These are phyloP conservation scores for Leersia perrieri DNA, from an alignment of 176 grass and related monocot genomes.

Conservation along the genomic window DNA sequence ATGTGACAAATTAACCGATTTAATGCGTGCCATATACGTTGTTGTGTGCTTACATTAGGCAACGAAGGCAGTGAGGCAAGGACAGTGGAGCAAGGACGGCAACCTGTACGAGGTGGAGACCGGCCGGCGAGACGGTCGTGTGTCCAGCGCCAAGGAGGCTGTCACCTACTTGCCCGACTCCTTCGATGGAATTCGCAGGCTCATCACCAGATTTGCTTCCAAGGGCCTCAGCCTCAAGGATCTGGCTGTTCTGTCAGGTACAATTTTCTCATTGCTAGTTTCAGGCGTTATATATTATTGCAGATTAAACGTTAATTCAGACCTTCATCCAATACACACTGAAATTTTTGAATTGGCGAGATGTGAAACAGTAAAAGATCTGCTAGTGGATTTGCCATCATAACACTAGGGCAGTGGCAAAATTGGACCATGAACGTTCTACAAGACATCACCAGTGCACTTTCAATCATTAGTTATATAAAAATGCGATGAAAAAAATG, in stretches of 20 bases:
- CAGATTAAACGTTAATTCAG: neutral
- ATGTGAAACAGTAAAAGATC: too few species aligned
- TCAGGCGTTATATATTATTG: neutral
- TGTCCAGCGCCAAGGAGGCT: conserved; percentile 39
- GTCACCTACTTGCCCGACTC: conserved; percentile 57
- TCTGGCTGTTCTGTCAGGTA: conserved; percentile 73
- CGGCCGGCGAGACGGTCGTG: conserved; percentile 52
- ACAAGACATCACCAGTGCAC: too few species aligned
- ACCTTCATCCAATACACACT: neutral
- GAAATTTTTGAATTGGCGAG: too few species aligned
- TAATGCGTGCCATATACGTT: too few species aligned
- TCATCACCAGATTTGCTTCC: conserved; percentile 48
- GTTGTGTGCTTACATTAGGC: conserved; percentile 33
- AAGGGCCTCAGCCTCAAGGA: conserved; percentile 71
- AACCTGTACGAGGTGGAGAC: conserved; percentile 80
- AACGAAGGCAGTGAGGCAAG: conserved; percentile 43
- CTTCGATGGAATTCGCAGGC: conserved; percentile 51
- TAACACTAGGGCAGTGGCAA: too few species aligned
- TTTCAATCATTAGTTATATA: too few species aligned
- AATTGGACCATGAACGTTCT: too few species aligned
- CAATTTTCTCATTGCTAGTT: neutral
- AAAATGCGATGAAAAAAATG: too few species aligned
- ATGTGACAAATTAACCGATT: too few species aligned
- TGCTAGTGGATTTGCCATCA: too few species aligned
- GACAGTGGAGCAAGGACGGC: conserved; percentile 47